Percentiles rank a stretch among this genome's conserved stretches.
Conservation (phyloP, 495 filamentous ascomycete species). For the Xylaria venustula region DNA sequence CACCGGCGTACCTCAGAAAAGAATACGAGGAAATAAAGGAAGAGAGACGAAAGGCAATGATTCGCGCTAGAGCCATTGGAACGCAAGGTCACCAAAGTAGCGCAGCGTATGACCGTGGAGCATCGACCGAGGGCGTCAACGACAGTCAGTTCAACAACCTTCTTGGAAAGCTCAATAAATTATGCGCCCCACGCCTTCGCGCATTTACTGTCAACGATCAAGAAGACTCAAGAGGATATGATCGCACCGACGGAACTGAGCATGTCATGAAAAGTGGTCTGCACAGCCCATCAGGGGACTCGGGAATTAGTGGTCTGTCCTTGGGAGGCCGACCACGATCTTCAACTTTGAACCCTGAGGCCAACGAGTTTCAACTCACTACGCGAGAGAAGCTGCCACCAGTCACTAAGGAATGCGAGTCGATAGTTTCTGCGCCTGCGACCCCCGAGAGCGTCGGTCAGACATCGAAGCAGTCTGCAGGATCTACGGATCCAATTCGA, state of each 20-base stretch:
- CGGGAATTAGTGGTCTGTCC: conserved; percentile 13
- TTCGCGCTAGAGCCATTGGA: neutral
- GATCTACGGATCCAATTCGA: neutral
- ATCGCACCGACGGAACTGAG: neutral
- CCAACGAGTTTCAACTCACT: conserved; percentile 19
- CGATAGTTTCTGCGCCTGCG: neutral
- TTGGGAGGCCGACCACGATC: neutral
- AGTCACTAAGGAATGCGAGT: neutral
- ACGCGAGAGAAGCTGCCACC: neutral
- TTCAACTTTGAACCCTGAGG: conserved; percentile 21
- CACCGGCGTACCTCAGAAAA: conserved; percentile 9
- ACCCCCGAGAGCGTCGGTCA: neutral
- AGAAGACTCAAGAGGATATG: neutral
- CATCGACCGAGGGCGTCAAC: neutral
- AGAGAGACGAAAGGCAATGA: neutral
- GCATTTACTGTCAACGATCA: neutral
- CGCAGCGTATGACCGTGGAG: neutral
- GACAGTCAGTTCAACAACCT: conserved; percentile 15
- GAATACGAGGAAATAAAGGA: conserved; percentile 11
- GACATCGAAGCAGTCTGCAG: neutral
- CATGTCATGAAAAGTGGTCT: neutral
- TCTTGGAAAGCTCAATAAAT: conserved; percentile 19
- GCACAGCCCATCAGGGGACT: conserved; percentile 13
- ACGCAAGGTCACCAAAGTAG: neutral
- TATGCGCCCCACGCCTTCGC: conserved; percentile 11